Base-by-base conservation (phyloP, 345 rosid genomes). In the Acer saccharum region DNA sequence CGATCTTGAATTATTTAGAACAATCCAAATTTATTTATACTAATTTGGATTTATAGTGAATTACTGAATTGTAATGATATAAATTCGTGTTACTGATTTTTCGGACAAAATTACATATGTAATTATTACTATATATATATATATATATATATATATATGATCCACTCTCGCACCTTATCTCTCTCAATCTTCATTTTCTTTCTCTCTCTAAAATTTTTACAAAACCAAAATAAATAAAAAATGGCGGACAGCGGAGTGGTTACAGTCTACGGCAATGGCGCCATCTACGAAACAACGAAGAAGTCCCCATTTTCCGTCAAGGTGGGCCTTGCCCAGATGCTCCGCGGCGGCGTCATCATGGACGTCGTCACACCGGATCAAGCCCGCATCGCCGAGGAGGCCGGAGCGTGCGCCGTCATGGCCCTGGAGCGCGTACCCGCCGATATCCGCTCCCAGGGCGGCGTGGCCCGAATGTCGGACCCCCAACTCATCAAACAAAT, bases 331-430 rank as follows among this genome's bases (percentile, higher is more conserved):
- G 87, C 85, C 35, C 87, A 84, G 73, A 84, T 84, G 84, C 85
- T 84, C 64, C 82, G 87, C 7, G 87, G 87, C 64, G 87, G 87
- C 62, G 83, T 84, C 35, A 79, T 84, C 32, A 81, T 84, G 87
- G 87, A 84, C 77, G 87, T 84, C 71, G 87, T 84, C 74, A 84
- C 69, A 67, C 75, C 85, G 10, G 87, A 84, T 21, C 83, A 84
- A 39, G 87, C 87, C 65, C 79, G 87, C 35, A 69, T 84, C 52
- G 87, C 87, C 7, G 85, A 84, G 43, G 87, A 84, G 20, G 85
- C 87, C 20, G 87, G 87, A 66, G 87, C 84, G 9, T 84, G 87
- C 43, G 87, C 87, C 35, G 85, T 84, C 80, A 84, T 84, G 87
- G 87, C 85, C 27, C 77, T 82, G 7, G 87, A 84, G 65, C 87